Base-by-base conservation (phyloP, 108 stramenopile genomes). In the Cyclotella sp. region DNA sequence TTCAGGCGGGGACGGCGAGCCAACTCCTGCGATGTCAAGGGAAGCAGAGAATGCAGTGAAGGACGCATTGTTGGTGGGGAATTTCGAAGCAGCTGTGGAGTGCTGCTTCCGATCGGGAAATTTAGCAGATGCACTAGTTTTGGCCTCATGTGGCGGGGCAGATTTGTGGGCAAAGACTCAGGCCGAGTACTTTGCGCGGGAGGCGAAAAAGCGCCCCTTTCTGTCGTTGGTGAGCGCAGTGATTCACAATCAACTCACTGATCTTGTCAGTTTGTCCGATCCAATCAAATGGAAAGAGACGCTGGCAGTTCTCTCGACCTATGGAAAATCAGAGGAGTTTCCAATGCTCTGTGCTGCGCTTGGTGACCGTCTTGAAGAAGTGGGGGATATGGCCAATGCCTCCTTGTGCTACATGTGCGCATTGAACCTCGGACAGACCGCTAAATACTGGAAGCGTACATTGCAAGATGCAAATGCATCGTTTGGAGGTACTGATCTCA, bases 361-460 rank as follows among this genome's bases (percentile, higher is more conserved):
- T 30, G 98, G 96, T 47, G 87, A 91, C 45, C 73, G 88, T 39
- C 88, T 99, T 29, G 95, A 97, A 76, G 76, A 62, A 21, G 85
- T 85, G 53, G 88, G 95, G 7, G 97, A 98, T 74, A 42, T 72
- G 27, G 74, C 70, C 21, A 86, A 80, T 71, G 98, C 98, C 8
- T 91, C 92, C 29, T 84, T 98, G 7, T 98, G 97, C 65, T 98
- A 89, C 91, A 95, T 99, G 91, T 99, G 97, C 68, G 92, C 97
- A 13, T 80, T 96, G 76, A 96, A 94, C 75, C 86, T 98, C 42
- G 84, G 83, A 22, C 86, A 90, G 73, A 87, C 97, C 18, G 89
- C 94, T 2, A 76, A 78, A 51, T 93, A 87, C 77, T 97, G 97
- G 97, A 91, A 84, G 55, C 64, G 85, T 44, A 90, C 95, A 51